phyloP scores from a whole-genome alignment of 2,329 filamentous ascomycete species.

The Botrytis galanthina region DNA sequence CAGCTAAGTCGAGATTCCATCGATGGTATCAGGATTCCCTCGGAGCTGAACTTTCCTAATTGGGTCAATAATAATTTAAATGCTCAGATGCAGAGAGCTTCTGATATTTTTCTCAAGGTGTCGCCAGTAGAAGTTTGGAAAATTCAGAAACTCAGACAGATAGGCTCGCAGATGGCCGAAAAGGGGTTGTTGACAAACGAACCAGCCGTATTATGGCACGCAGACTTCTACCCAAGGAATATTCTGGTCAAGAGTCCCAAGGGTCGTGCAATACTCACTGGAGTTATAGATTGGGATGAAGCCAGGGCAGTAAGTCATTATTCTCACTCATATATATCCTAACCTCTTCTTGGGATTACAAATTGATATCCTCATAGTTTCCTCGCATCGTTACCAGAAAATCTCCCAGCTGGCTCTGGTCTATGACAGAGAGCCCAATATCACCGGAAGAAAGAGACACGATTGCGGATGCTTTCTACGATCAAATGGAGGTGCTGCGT shows the following conservation, averaged over 20 bases:
- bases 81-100: neutral
- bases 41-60: neutral
- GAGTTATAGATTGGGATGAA: neutral
- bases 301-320: neutral
- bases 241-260: neutral
- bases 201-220: neutral
- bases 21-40: neutral
- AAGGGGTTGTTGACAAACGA: neutral
- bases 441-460: fast-evolving
- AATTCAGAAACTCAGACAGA: neutral
- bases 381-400: neutral
- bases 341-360: fast-evolving
- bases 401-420: neutral
- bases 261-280: neutral
- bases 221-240: conserved; percentile 1
- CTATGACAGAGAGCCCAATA: neutral
- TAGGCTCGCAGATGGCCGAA: neutral
- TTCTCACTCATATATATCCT: too few relatives aligned
- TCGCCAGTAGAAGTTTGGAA: neutral
- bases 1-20: neutral
- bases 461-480: neutral
- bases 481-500: neutral
- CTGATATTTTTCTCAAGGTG: neutral
- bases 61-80: neutral
- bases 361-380: neutral